These are phyloP conservation scores for Leishmania amazonensis DNA, from an alignment of 208 protist genomes.

Conservation along the genomic window DNA sequence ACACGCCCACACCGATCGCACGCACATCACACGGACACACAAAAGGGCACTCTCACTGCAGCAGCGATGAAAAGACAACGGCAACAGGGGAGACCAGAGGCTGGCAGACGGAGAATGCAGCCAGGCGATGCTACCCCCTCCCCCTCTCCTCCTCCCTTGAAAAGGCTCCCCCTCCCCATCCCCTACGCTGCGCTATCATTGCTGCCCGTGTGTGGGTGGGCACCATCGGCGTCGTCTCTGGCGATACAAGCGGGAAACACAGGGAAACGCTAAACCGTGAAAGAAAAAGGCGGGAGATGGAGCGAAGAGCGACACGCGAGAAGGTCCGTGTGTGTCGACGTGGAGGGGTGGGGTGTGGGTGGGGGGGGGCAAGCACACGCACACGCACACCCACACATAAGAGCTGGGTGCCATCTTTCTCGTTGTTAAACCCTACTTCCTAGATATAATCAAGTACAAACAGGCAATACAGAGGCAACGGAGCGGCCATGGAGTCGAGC, in stretches of 20 bases:
- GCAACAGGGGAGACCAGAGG: neutral
- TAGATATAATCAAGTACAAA: neutral
- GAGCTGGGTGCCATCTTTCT: neutral
- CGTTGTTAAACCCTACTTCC: neutral
- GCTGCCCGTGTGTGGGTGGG: neutral
- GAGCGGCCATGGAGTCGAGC: neutral
- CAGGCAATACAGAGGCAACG: neutral
- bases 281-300: neutral
- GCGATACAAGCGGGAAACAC: neutral
- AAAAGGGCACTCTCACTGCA: neutral
- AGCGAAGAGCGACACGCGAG: neutral
- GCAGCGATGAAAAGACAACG: neutral
- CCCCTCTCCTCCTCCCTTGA: neutral
- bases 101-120: neutral
- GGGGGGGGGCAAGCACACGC: neutral
- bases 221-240: neutral
- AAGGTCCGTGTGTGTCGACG: neutral
- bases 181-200: no score
- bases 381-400: neutral
- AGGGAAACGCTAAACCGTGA: neutral
- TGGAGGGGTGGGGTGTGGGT: neutral
- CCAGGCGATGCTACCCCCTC: neutral
- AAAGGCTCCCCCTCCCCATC: no score
- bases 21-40: neutral
- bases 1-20: constrained; percentile 7